Percentiles rank a stretch among this genome's conserved stretches.
These are phyloP conservation scores for Pterocarpus santalinus DNA, from an alignment of 306 rosid species.

Conservation along the genomic window DNA sequence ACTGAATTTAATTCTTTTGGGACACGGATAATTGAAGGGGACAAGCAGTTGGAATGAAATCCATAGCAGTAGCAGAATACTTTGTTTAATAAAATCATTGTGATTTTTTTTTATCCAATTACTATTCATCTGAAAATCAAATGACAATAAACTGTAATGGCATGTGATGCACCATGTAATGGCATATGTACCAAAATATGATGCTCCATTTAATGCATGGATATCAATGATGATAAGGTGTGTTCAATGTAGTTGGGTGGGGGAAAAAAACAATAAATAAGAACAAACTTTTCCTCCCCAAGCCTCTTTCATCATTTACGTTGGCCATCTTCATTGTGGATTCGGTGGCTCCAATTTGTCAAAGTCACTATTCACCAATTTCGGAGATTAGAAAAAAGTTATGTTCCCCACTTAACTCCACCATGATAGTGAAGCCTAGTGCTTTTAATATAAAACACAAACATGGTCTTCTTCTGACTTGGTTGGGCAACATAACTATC, in stretches of 20 bases:
- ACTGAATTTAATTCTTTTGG: no score
- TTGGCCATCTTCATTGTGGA: conserved; percentile 48
- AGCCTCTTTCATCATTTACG: conserved; percentile 60
- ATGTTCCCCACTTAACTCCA: conserved; percentile 67
- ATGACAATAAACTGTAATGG: background rate
- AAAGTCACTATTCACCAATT: conserved; percentile 62
- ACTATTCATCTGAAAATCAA: background rate
- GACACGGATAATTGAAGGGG: no score
- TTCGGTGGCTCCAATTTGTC: conserved; percentile 57
- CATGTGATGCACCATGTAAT: conserved; percentile 36
- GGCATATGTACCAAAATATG: conserved; percentile 42
- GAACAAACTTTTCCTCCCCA: conserved; percentile 48
- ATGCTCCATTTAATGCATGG: conserved; percentile 51
- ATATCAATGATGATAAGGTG: conserved; percentile 39
- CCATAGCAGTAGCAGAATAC: background rate
- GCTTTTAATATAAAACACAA: conserved; percentile 40
- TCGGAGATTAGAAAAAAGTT: conserved; percentile 66
- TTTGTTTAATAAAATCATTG: background rate
- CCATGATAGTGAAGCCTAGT: conserved; percentile 49
- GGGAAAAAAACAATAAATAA: conserved; percentile 46
- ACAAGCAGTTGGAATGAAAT: no score
- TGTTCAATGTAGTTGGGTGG: conserved; percentile 55
- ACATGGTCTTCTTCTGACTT: background rate
- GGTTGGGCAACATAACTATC: background rate
- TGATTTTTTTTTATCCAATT: no score